These are phyloP conservation scores for Fonsecaea monophora DNA, from an alignment of 2,329 filamentous ascomycete genomes.

Conservation along the genomic window DNA sequence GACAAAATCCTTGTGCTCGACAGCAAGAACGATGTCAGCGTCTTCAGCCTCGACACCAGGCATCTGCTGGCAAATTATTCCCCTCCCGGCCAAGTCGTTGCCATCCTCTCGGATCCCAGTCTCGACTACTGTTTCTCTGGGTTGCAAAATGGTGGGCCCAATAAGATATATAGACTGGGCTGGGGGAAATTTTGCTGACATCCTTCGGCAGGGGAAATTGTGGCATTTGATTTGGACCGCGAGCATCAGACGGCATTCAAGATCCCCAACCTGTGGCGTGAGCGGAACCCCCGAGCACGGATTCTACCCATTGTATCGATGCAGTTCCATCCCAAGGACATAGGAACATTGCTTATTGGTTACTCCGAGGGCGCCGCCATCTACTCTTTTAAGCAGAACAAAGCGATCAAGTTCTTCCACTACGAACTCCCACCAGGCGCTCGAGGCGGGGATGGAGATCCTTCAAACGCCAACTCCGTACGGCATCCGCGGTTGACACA, in stretches of 20 bases:
- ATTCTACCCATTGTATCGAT: constrained; percentile 74
- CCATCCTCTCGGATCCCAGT: constrained; percentile 82
- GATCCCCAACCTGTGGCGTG: constrained; percentile 85
- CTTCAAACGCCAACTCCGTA: constrained; percentile 59
- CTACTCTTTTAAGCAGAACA: constrained; percentile 94
- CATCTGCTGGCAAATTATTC: constrained; percentile 72
- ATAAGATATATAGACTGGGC: background rate
- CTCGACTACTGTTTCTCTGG: constrained; percentile 93
- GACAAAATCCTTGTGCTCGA: constrained; percentile 87
- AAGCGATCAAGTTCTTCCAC: constrained; percentile 77
- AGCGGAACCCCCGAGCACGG: constrained; percentile 71
- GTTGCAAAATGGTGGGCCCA: constrained; percentile 67
- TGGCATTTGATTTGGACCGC: constrained; percentile 92
- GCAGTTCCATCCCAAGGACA: constrained; percentile 86
- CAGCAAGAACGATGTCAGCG: constrained; percentile 79
- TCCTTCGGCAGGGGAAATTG: constrained; percentile 68
- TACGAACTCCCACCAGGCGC: constrained; percentile 83
- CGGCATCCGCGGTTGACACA: constrained; percentile 79
- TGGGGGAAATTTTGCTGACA: constrained; percentile 22
- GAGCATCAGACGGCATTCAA: constrained; percentile 76
- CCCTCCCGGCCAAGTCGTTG: constrained; percentile 76
- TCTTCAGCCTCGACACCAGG: constrained; percentile 80
- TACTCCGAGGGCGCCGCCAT: constrained; percentile 86
- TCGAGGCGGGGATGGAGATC: constrained; percentile 76
- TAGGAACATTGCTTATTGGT: constrained; percentile 89